Conservation (phyloP, 2,329 filamentous ascomycete genomes). For the Apiospora sp. region DNA sequence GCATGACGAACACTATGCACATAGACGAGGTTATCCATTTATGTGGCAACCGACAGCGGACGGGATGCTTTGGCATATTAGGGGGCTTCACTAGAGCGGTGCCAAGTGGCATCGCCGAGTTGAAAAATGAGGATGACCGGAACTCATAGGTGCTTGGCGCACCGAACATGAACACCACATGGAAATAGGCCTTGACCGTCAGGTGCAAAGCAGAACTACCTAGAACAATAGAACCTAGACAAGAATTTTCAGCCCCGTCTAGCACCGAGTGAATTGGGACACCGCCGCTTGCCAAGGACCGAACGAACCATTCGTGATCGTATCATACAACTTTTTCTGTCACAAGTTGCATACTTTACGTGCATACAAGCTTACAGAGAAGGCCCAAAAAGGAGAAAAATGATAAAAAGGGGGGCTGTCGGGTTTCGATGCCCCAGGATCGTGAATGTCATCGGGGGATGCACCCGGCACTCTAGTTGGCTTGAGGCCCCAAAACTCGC, state of each 20-base stretch:
- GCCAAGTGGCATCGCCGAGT: slow-evolving; percentile 10
- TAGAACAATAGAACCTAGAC: slow-evolving; percentile 21
- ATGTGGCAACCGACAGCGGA: not conserved
- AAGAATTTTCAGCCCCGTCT: not conserved
- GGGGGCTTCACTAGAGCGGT: slow-evolving; percentile 1
- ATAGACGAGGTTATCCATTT: slow-evolving; percentile 15
- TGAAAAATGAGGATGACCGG: not conserved
- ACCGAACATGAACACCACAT: slow-evolving; percentile 3
- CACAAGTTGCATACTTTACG: not conserved
- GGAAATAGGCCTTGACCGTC: not conserved
- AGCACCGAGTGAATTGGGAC: slow-evolving; percentile 5
- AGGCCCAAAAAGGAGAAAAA: not conserved
- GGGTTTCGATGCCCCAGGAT: not conserved
- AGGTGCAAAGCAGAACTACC: not conserved
- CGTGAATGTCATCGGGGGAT: not conserved
- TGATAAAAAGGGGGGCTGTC: not conserved
- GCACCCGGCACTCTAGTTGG: not conserved
- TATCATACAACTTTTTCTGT: not conserved
- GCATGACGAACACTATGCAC: slow-evolving; percentile 12
- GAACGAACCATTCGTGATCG: not conserved
- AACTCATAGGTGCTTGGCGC: slow-evolving; percentile 1
- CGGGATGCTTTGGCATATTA: not conserved
- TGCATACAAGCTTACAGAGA: not conserved
- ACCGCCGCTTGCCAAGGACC: slow-evolving; percentile 1
- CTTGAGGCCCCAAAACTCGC: not conserved